Evolutionary conservation across 139 green algal species (phyloP), one percentile per base, ranked within the genome.

Genomic region (Picochlorum sp.): DNA sequence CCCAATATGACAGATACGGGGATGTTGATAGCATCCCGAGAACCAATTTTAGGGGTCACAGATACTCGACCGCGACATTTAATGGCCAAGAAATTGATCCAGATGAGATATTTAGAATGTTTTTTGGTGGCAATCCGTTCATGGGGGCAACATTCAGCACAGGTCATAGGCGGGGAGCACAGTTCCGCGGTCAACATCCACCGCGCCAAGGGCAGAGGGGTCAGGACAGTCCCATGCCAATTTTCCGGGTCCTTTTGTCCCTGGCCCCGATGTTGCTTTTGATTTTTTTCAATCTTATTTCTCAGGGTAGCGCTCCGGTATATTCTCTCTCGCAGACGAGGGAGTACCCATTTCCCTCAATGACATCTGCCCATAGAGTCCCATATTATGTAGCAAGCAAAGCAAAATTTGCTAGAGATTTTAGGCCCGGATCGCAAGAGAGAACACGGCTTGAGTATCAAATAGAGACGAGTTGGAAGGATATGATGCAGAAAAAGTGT

Each of bases 41-140:
- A 24, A 23, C 18, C 8, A 18, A 45, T 38, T 16, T 49, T 38
- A 24, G 61, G 65, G 31, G 37, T 41, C 47, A 54, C 49, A 65
- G 65, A 49, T 44, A 58, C 16, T 57, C 58, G 49, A 47, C 34
- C 0, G 7, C 45, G 24, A 34, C 23, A 20, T 62, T 62, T 47
- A 45, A 45, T 62, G 56, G 30, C 10, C 71, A 65, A 2, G 71
- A 72, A 4, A 78, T 88, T 34, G 77, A 84, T 49, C 67, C 81
- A 3, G 73, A 86, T 14, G 81, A 87, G 55, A 70, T 87, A 41
- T 81, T 79, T 65, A 74, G 71, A 75, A 84, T 81, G 79, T 86
- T 88, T 69, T 88, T 88, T 44, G 71, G 71, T 8, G 72, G 73
- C 26, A 73, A 70, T 44, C 61, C 57, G 8, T 71, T 71, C 55